Evolutionary conservation across 208 protist genomes (phyloP).

Genomic region (Trypanosoma melophagium): DNA sequence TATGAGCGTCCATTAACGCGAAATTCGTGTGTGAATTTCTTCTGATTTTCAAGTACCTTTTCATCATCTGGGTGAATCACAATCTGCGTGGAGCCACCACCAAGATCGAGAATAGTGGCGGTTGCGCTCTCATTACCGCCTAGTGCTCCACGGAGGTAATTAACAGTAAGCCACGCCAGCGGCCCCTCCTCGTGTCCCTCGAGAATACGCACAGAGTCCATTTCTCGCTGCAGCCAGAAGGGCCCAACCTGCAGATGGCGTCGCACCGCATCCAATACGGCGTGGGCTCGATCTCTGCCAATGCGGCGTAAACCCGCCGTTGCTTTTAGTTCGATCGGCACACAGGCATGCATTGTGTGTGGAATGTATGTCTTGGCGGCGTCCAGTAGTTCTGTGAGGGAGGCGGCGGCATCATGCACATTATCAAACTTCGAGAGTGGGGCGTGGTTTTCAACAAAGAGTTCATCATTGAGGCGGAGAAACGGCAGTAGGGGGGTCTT

Average conservation of each 20-base stretch:
- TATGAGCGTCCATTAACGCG: slow-evolving; percentile 29
- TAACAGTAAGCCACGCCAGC: slow-evolving; percentile 84
- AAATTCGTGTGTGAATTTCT: slow-evolving; percentile 30
- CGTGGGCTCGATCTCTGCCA: slow-evolving; percentile 31
- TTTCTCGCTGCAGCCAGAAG: slow-evolving; percentile 50
- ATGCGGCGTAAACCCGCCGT: slow-evolving; percentile 70
- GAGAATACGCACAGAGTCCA: slow-evolving; percentile 63
- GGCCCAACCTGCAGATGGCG: slow-evolving; percentile 18
- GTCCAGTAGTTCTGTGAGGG: slow-evolving; percentile 39
- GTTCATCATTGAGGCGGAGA: slow-evolving; percentile 44
- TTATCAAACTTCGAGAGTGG: slow-evolving; percentile 38
- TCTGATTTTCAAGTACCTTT: slow-evolving; percentile 2
- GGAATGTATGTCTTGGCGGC: slow-evolving; percentile 43
- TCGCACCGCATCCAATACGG: slow-evolving; percentile 40
- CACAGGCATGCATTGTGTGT: slow-evolving; percentile 39
- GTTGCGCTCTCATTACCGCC: slow-evolving; percentile 4
- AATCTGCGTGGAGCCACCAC: slow-evolving; percentile 81
- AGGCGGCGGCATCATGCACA: slow-evolving; percentile 29
- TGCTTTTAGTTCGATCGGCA: slow-evolving; percentile 65
- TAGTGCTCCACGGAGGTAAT: slow-evolving; percentile 60
- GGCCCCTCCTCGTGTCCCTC: slow-evolving; percentile 79
- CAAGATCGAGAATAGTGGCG: slow-evolving; percentile 74
- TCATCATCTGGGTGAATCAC: slow-evolving; percentile 52
- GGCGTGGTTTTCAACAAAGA: slow-evolving; percentile 52
- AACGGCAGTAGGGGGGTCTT: slow-evolving; percentile 7